These are phyloP conservation scores for Curvularia sp. DNA, from an alignment of 2,329 filamentous ascomycete species.

Conservation along the genomic window DNA sequence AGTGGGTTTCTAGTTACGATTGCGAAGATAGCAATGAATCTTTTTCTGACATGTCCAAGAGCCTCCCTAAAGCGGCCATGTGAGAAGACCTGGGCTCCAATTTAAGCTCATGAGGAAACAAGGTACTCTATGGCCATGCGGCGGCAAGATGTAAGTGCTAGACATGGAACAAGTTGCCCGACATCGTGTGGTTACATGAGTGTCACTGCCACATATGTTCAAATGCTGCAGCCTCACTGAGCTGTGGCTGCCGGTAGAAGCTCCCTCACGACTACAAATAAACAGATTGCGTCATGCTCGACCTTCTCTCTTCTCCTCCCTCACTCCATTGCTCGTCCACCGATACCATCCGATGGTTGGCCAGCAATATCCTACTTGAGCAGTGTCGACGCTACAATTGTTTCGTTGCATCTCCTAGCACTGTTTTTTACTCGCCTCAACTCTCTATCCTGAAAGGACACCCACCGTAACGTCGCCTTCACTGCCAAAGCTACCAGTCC, in stretches of 20 bases:
- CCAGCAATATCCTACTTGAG: slow-evolving; percentile 14
- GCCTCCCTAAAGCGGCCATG: not conserved
- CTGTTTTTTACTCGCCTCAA: not conserved
- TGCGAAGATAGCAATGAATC: slow-evolving; percentile 13
- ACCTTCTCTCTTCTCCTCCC: not conserved
- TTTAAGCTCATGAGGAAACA: not conserved
- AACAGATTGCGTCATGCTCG: slow-evolving; percentile 4
- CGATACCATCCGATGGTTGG: slow-evolving; percentile 6
- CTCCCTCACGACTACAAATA: not conserved
- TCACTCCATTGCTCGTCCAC: slow-evolving; percentile 4
- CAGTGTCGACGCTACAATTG: slow-evolving; percentile 6
- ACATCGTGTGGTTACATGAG: not conserved
- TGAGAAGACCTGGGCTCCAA: too few species aligned
- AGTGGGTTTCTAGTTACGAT: slow-evolving; percentile 6
- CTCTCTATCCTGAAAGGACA: not conserved
- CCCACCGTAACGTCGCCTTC: not conserved
- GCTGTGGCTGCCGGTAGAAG: not conserved
- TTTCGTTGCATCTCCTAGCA: not conserved
- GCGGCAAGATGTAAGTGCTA: not conserved
- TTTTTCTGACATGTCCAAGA: not conserved
- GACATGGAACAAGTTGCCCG: not conserved
- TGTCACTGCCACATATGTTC: not conserved
- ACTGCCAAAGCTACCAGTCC: not conserved
- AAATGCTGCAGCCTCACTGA: not conserved
- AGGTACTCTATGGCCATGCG: not conserved